Evolutionary conservation across 1,284 basidiomycete species (phyloP).

Genomic region (Fistulinella staudtii): DNA sequence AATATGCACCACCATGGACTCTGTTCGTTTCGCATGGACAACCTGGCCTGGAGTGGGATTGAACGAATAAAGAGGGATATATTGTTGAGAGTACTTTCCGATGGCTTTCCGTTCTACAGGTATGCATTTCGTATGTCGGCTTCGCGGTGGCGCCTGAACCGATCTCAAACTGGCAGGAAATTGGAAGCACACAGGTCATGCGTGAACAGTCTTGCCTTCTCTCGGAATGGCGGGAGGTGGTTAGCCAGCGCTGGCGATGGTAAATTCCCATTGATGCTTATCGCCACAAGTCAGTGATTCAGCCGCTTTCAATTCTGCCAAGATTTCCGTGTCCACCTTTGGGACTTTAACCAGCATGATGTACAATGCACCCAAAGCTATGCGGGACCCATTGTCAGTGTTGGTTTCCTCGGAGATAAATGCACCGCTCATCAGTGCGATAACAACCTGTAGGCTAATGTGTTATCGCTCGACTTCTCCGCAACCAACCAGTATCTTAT

Average conservation of each 20-base stretch:
- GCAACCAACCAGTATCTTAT: constrained; percentile 57
- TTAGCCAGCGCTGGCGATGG: constrained; percentile 77
- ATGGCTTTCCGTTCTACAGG: constrained; percentile 35
- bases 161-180: constrained; percentile 39
- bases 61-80: constrained; percentile 17
- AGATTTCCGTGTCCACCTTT: constrained; percentile 62
- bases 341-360: constrained; percentile 69
- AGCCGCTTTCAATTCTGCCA: constrained; percentile 8
- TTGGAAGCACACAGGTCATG: constrained; percentile 62
- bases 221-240: constrained; percentile 58
- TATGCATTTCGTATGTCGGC: constrained; percentile 16
- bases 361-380: constrained; percentile 42
- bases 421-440: constrained; percentile 9
- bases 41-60: constrained; percentile 24
- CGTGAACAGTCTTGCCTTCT: constrained; percentile 67
- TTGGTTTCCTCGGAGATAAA: constrained; percentile 25
- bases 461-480: constrained; percentile 68
- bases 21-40: constrained; percentile 19
- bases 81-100: constrained; percentile 17
- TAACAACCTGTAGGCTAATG: constrained; percentile 47
- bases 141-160: constrained; percentile 1
- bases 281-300: constrained; percentile 7
- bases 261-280: constrained; percentile 28
- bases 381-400: constrained; percentile 47
- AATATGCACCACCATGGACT: constrained; percentile 12